Evolutionary conservation across 345 rosid genomes (phyloP).

Genomic region (Salix suchowensis): DNA sequence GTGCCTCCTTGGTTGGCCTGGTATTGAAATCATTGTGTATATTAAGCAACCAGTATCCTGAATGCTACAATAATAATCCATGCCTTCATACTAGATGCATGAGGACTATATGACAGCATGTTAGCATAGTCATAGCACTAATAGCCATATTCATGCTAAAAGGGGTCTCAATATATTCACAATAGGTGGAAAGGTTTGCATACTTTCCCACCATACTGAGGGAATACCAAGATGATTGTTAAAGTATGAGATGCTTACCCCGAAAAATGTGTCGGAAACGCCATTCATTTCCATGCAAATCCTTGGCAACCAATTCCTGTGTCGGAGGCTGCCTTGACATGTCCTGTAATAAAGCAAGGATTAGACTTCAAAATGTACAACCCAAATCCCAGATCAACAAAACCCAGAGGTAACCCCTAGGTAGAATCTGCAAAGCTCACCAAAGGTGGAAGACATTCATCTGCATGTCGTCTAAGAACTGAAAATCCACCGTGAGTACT

Average conservation of each 20-base stretch:
- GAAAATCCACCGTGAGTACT: slow-evolving; percentile 74
- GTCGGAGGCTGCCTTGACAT: slow-evolving; percentile 61
- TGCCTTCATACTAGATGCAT: neutral
- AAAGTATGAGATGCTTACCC: slow-evolving; percentile 17
- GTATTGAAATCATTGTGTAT: neutral
- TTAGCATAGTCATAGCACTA: neutral
- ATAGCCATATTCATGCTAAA: neutral
- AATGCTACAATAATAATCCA: neutral
- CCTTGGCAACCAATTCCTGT: slow-evolving; percentile 60
- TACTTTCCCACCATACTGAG: neutral
- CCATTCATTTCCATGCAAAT: slow-evolving; percentile 63
- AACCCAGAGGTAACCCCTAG: neutral
- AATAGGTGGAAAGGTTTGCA: neutral
- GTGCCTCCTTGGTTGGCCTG: slow-evolving; percentile 71
- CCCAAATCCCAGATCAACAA: neutral
- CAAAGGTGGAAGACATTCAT: slow-evolving; percentile 61
- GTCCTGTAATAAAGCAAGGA: slow-evolving; percentile 35
- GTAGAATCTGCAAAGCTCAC: slow-evolving; percentile 22
- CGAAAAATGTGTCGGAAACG: slow-evolving; percentile 56
- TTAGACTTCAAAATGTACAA: neutral
- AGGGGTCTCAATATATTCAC: neutral
- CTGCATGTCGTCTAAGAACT: slow-evolving; percentile 56
- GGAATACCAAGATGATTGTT: neutral
- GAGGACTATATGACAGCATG: neutral
- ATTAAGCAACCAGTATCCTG: neutral